Percentiles rank a stretch among this genome's conserved stretches.
phyloP scores from a whole-genome alignment of 805 yeast genomes.

The Schwanniomyces vanrijiae region DNA sequence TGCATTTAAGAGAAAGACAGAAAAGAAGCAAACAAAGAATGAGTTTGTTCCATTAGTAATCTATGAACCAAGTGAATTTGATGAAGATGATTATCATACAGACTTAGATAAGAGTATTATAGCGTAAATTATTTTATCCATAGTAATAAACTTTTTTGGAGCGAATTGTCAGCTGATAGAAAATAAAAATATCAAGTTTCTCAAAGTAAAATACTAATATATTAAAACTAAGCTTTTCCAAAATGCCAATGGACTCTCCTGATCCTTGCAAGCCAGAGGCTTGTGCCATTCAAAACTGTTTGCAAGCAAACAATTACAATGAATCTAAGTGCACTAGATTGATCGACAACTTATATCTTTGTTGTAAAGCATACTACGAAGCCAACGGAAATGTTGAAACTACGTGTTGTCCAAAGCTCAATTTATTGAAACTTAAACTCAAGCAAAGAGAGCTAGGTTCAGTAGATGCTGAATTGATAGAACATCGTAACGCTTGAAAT shows the following conservation, averaged over 20 bases:
- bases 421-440: slow-evolving; percentile 59
- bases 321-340: slow-evolving; percentile 71
- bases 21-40: slow-evolving; percentile 21
- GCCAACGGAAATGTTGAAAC: slow-evolving; percentile 63
- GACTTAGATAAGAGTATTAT: slow-evolving; percentile 44
- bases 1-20: slow-evolving; percentile 33
- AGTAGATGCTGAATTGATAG: slow-evolving; percentile 56
- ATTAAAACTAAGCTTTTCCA: not conserved
- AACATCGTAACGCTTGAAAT: slow-evolving; percentile 11
- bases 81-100: slow-evolving; percentile 54
- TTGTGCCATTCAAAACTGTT: slow-evolving; percentile 81
- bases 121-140: slow-evolving; percentile 2
- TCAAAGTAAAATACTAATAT: not conserved
- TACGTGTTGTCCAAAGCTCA: slow-evolving; percentile 77
- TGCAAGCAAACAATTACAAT: slow-evolving; percentile 59
- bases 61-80: slow-evolving; percentile 50
- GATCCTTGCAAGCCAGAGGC: slow-evolving; percentile 76
- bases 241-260: slow-evolving; percentile 2
- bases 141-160: not conserved
- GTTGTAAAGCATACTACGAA: slow-evolving; percentile 69
- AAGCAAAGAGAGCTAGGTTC: slow-evolving; percentile 59
- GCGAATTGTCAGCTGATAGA: slow-evolving; percentile 4
- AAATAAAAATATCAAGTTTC: not conserved
- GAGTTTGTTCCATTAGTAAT: slow-evolving; percentile 44
- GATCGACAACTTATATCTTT: slow-evolving; percentile 70